Base-by-base conservation (phyloP, 495 filamentous ascomycete species). In the Filosporella fistucella region DNA sequence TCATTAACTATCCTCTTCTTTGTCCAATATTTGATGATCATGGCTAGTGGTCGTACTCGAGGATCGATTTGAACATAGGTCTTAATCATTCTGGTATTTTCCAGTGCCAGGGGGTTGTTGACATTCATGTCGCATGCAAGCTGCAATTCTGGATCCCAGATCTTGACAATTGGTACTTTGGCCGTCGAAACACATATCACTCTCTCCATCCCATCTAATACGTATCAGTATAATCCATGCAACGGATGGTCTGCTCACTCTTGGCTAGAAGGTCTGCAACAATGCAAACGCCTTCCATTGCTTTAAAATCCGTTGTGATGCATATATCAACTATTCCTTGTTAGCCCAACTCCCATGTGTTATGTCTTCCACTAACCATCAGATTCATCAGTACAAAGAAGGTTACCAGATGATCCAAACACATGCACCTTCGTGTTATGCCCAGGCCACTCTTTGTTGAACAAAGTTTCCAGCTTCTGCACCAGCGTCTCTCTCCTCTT, bases 91-190 rank as follows among this genome's bases (percentile, higher is more conserved):
- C 89, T 84, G 20, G 93, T 98, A 59, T 98, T 98, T 62, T 96
- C 91, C 51, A 98, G 67, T 1, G 93, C 93, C 36, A 91, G 55
- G 2, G 91, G 91, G 54, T 96, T 98, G 68, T 98, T 98, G 68
- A 97, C 89, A 49, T 97, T 98, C 85, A 98, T 93, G 62, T 98
- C 93, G 56, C 89, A 96, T n/a, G 89, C 86, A 48, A 98, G 71
- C 29, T 79, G 68, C 20, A 96, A 74, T 64, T 96, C 89, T 0
- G 93, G 94, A 60, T 98, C 93, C 91, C 91, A 97, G 38, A 96
- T 91, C 68, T 97, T 98, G 43, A 98, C 93, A 54, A 98, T 98
- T 9, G 94, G 91, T 13, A 98, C 94, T 63, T 96, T 96, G 12
- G 93, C 93, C 30, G 85, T 85, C 18, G 87, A 85, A 6, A 97